Evolutionary conservation across 345 rosid species (phyloP), one percentile per base, ranked within the genome.

Genomic region (Ailanthus altissimus): DNA sequence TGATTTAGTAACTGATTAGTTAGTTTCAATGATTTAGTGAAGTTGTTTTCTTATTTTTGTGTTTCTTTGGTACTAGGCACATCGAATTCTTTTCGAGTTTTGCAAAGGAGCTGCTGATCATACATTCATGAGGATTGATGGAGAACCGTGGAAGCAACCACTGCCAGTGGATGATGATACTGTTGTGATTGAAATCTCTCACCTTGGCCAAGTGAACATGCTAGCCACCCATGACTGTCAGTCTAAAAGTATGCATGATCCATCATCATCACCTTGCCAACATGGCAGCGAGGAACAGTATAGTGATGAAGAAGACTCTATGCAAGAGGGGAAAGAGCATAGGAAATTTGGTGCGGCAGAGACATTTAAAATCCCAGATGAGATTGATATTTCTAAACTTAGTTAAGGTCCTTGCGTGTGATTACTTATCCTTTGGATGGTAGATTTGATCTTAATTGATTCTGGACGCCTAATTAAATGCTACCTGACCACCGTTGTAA

Each of bases 121-220:
- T 80, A 88, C 97, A 68, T 92, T 43, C 80, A 93, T 91, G 95
- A 91, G 98, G 82, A 88, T 90, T 62, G 98, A 94, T 43, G 98
- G 97, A 77, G 97, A 91, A 73, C 97, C 97, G 0, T 94, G 97
- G 97, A 93, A 89, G 88, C 97, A 94, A 79, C 95, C 93, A 6
- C 77, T 94, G 20, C 94, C 97, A 14, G 71, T 46, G 9, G 83
- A 91, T 25, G 97, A 91, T 64, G 92, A 91, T 75, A 90, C 97
- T 1, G 97, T 96, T 46, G 85, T 85, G 63, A 84, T 94, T 47
- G 97, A 92, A 79, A 94, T 93, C 51, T 93, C 97, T 77, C 97
- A 88, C 80, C 93, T 77, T 70, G 92, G 95, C 50, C 97, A 91
- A 88, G 99, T 91, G 72, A 90, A 89, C 85, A 93, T 96, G 89